Base-by-base conservation (phyloP, 345 rosid genomes). In the Atalantia buxifolia region DNA sequence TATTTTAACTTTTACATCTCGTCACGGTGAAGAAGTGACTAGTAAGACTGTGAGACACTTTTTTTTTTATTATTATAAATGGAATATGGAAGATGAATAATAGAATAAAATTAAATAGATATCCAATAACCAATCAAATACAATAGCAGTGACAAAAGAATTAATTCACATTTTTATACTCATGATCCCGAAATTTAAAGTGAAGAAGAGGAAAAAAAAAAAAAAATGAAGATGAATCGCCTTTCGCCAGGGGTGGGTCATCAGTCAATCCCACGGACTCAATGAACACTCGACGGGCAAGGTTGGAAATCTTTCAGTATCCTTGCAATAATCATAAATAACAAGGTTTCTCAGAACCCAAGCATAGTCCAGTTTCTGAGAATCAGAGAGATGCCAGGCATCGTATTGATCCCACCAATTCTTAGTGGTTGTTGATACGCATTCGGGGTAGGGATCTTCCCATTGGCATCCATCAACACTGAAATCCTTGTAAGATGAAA, bases 261-360 rank as follows among this genome's bases (percentile, higher is more conserved):
- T 27, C 3, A 0, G 5, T 88, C 87, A 90, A 63, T 81, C 94
- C 98, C 98, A 94, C 1, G 97, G 98, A 68, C 97, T 94, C 82
- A 92, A 79, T 1, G 95, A 91, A 80, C 98, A 96, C 85, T 94
- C 99, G 59, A 68, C 86, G 2, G 98, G 98, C 80, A 89, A 9
- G 6, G 81, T 85, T 1, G 92, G 83, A 60, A 38, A 96, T 73
- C 99, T 82, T 40, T 91, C 85, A 28, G 70, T 53, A 59, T 96
- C 99, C 71, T 84, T 72, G 75, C 99, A 96, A 14, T 96, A 96
- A 80, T 96, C 99, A 62, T 96, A 96, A 48, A 94, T 84, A 33
- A 96, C 97, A 31, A 94, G 89, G 87, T 96, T 96, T 71, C 99
- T 89, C 85, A 89, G 89, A 27, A 94, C 90, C 99, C 99, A 94